Conservation (phyloP, 2,329 filamentous ascomycete species). For the Monosporascus sp. region DNA sequence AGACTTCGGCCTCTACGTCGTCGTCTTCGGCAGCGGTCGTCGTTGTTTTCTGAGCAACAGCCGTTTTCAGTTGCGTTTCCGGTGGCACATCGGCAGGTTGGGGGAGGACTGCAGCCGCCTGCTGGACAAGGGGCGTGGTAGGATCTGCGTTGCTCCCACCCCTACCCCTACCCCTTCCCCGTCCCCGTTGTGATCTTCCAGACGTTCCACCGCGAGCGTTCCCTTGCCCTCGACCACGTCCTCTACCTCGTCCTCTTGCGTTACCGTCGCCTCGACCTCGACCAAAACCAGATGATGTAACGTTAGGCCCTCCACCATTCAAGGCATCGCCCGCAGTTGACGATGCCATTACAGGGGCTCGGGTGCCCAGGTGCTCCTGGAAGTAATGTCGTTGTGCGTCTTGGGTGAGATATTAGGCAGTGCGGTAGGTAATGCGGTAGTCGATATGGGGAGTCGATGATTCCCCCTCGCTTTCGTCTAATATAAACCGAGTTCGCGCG, state of each 20-base stretch:
- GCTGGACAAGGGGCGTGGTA: background rate
- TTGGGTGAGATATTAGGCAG: too few species aligned
- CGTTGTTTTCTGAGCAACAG: background rate
- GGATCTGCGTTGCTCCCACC: conserved; percentile 23
- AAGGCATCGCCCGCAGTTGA: conserved; percentile 1
- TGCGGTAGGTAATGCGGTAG: too few species aligned
- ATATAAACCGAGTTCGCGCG: too few species aligned
- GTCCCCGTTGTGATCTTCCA: conserved; percentile 26
- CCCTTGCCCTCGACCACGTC: conserved; percentile 27
- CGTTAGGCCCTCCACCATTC: background rate
- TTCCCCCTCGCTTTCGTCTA: too few species aligned
- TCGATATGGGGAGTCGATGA: too few species aligned
- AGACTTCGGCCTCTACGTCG: conserved; percentile 70
- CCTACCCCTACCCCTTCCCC: conserved; percentile 27
- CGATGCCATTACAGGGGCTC: background rate
- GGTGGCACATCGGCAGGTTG: conserved; percentile 2
- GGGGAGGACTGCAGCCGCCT: conserved; percentile 1
- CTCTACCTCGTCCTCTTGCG: conserved; percentile 36
- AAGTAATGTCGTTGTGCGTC: background rate
- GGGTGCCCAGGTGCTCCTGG: background rate
- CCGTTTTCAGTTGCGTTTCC: conserved; percentile 5
- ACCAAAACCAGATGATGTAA: conserved; percentile 13
- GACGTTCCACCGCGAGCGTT: conserved; percentile 30
- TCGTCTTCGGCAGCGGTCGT: conserved; percentile 37
- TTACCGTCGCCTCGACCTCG: conserved; percentile 26